Conservation (phyloP, 306 rosid species). For the Cicer yamashitae region DNA sequence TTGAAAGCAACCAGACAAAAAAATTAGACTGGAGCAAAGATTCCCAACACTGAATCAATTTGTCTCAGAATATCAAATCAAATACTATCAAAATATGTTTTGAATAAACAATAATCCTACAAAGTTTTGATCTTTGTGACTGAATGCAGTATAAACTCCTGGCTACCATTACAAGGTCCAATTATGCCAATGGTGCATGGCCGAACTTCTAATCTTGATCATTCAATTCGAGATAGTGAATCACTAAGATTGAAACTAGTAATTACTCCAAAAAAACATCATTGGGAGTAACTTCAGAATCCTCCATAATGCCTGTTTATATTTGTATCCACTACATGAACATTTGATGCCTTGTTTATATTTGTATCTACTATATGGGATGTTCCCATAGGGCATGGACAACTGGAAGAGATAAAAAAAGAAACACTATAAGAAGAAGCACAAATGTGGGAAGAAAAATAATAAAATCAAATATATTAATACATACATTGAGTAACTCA, state of each 20-base stretch:
- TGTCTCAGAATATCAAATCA: constrained; percentile 4
- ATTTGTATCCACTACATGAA: constrained; percentile 37
- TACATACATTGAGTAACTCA: constrained; percentile 56
- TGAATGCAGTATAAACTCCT: neutral
- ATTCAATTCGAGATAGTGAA: constrained; percentile 39
- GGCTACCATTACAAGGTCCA: constrained; percentile 26
- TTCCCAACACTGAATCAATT: constrained; percentile 34
- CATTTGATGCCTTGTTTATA: constrained; percentile 40
- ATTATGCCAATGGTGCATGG: constrained; percentile 31
- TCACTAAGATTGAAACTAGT: constrained; percentile 34
- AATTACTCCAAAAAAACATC: constrained; percentile 45
- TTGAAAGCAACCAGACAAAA: constrained; percentile 6
- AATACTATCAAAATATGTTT: constrained; percentile 35
- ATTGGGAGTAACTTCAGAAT: constrained; percentile 41
- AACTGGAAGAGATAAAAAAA: constrained; percentile 39
- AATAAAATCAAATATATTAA: constrained; percentile 6
- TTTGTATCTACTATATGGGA: constrained; percentile 35
- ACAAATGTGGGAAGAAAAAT: constrained; percentile 26
- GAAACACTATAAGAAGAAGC: constrained; percentile 2
- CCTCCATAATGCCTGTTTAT: constrained; percentile 36
- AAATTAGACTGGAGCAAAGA: constrained; percentile 24
- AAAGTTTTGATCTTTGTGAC: constrained; percentile 26
- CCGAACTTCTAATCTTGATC: constrained; percentile 21
- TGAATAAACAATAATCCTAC: constrained; percentile 20
- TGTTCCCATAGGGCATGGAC: constrained; percentile 32